These are phyloP conservation scores for Gonapodya prolifera DNA, from an alignment of 192 early-diverging fungal species.

Conservation along the genomic window DNA sequence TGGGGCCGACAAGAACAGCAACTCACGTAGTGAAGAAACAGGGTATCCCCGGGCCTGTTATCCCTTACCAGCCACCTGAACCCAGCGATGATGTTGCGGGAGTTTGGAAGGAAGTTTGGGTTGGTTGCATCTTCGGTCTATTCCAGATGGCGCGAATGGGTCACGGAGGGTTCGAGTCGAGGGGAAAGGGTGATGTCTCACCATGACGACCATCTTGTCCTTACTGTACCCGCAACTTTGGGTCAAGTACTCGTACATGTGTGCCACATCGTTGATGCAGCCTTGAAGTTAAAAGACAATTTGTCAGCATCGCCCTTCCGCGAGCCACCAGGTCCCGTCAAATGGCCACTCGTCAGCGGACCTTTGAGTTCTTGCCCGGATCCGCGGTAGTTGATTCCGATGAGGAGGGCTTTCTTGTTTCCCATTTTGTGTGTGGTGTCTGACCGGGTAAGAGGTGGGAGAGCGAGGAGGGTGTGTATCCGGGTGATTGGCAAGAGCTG, in stretches of 20 bases:
- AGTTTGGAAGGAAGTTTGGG: conserved; percentile 23
- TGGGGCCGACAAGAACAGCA: too few species aligned
- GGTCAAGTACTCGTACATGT: conserved; percentile 21
- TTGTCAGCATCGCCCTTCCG: too few species aligned
- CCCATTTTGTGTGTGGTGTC: too few species aligned
- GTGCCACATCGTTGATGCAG: conserved; percentile 17
- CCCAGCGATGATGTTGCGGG: conserved; percentile 27
- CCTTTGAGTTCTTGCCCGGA: conserved; percentile 6
- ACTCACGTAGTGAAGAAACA: conserved; percentile 19
- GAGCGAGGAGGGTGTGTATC: too few species aligned
- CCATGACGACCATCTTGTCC: conserved; percentile 24
- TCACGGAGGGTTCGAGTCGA: too few species aligned
- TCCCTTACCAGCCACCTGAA: conserved; percentile 35
- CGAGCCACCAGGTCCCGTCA: too few species aligned
- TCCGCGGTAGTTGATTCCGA: conserved; percentile 23
- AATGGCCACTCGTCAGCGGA: too few species aligned
- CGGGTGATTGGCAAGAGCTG: too few species aligned
- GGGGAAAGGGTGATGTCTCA: too few species aligned
- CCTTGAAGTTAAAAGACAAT: neutral
- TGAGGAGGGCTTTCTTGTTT: conserved; percentile 26
- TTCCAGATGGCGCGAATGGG: too few species aligned
- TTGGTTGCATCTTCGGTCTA: conserved; percentile 27
- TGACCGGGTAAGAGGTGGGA: too few species aligned
- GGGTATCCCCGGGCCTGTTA: conserved; percentile 32
- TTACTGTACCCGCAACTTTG: conserved; percentile 13